These are phyloP conservation scores for Lactarius hatsudake DNA, from an alignment of 768 basidiomycete genomes.

Conservation along the genomic window DNA sequence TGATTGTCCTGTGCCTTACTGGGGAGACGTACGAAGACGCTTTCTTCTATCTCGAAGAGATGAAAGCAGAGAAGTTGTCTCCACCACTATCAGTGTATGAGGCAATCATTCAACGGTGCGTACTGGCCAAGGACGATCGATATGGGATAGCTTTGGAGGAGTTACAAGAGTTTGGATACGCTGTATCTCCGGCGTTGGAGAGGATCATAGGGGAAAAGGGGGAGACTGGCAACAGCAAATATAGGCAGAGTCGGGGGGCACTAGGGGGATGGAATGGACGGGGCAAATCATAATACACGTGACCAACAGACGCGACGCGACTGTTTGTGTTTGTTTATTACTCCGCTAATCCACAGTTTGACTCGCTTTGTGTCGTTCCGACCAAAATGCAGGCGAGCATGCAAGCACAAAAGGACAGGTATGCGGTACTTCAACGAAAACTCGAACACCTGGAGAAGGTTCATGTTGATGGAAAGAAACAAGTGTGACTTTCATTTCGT, in stretches of 20 bases:
- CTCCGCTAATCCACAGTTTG: neutral
- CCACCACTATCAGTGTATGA: constrained; percentile 59
- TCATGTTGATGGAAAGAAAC: constrained; percentile 65
- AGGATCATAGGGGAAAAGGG: constrained; percentile 31
- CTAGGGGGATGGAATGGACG: too few relatives aligned
- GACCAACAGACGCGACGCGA: constrained; percentile 19
- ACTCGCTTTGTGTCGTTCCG: neutral
- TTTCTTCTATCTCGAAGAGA: constrained; percentile 85
- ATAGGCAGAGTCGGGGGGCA: neutral
- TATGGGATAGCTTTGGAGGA: constrained; percentile 66
- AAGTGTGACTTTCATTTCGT: constrained; percentile 42
- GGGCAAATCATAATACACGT: constrained; percentile 4
- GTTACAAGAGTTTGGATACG: constrained; percentile 61
- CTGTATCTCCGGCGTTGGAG: constrained; percentile 34
- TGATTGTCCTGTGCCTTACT: constrained; percentile 69
- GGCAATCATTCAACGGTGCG: constrained; percentile 56
- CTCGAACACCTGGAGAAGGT: constrained; percentile 61
- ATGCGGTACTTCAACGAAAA: constrained; percentile 55
- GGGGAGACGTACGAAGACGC: constrained; percentile 79
- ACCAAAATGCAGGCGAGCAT: constrained; percentile 9
- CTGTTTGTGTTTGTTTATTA: constrained; percentile 19
- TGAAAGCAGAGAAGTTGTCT: constrained; percentile 62
- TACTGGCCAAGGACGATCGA: constrained; percentile 54
- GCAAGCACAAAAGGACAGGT: constrained; percentile 41
- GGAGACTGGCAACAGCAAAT: constrained; percentile 15